Percentiles rank a stretch among this genome's conserved stretches.
phyloP scores from a whole-genome alignment of 257 asterid genomes.

The Hygrophila difformis region DNA sequence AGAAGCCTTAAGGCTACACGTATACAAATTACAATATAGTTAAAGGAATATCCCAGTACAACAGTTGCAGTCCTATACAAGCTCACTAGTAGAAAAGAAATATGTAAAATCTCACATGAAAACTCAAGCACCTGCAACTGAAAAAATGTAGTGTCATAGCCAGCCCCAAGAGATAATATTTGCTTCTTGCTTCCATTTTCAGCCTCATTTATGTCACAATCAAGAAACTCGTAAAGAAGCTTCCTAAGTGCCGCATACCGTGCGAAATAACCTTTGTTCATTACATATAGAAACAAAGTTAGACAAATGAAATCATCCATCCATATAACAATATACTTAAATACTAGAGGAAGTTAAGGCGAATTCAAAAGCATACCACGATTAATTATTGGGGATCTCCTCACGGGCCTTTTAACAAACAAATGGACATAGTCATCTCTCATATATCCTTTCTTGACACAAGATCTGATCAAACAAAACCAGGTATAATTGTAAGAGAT shows the following conservation, averaged over 20 bases:
- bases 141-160: constrained; percentile 87
- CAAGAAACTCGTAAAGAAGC: constrained; percentile 75
- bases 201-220: constrained; percentile 29
- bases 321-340: not conserved
- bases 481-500: constrained; percentile 12
- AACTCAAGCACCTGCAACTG: constrained; percentile 72
- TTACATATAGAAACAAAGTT: constrained; percentile 12
- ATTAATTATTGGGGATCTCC: constrained; percentile 91
- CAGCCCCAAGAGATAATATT: constrained; percentile 90
- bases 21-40: constrained; percentile 7
- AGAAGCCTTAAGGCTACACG: constrained; percentile 1
- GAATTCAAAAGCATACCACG: constrained; percentile 47
- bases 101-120: constrained; percentile 22
- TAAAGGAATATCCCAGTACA: constrained; percentile 3
- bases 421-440: constrained; percentile 72
- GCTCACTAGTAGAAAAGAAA: constrained; percentile 12
- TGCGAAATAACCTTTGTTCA: constrained; percentile 70
- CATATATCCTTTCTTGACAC: constrained; percentile 84
- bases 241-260: constrained; percentile 85
- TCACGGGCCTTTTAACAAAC: constrained; percentile 75
- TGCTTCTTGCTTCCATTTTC: constrained; percentile 59
- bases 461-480: constrained; percentile 50
- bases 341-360: constrained; percentile 12
- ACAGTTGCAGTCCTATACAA: constrained; percentile 4
- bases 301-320: constrained; percentile 10